Conservation (phyloP, 306 rosid genomes). For the Medicago lupulina region DNA sequence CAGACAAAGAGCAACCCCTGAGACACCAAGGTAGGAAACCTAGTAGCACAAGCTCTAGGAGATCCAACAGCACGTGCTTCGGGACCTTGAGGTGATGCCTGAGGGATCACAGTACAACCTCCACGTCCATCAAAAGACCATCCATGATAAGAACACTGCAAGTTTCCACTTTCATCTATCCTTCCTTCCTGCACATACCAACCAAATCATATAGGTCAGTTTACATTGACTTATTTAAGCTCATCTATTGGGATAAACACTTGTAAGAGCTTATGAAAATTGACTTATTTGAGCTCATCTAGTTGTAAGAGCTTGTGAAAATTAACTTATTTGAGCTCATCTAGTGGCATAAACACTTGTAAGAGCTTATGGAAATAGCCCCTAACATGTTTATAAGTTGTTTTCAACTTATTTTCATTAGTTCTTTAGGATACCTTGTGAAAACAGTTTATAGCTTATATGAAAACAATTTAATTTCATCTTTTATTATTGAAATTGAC, state of each 20-base stretch:
- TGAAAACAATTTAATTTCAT: no score
- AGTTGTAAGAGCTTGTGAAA: no score
- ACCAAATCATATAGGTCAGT: not conserved
- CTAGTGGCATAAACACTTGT: not conserved
- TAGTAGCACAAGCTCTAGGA: conserved; percentile 82
- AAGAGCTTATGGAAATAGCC: no score
- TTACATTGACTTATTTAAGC: not conserved
- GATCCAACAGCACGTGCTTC: conserved; percentile 85
- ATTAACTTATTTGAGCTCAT: not conserved
- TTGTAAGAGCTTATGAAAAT: no score
- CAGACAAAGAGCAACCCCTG: conserved; percentile 98
- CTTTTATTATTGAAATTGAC: not conserved
- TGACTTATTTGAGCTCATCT: no score
- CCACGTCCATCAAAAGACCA: conserved; percentile 96
- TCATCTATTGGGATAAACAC: not conserved
- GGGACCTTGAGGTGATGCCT: conserved; percentile 86
- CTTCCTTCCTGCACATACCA: conserved; percentile 79
- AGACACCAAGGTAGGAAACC: conserved; percentile 84
- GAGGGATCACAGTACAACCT: conserved; percentile 84
- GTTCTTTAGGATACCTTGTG: no score
- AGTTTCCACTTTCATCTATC: conserved; percentile 88
- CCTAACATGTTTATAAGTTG: no score
- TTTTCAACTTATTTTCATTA: no score
- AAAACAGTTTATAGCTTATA: no score
- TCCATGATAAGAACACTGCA: conserved; percentile 98